These are phyloP conservation scores for Fraxinus anomala DNA, from an alignment of 257 asterid genomes.

Conservation along the genomic window DNA sequence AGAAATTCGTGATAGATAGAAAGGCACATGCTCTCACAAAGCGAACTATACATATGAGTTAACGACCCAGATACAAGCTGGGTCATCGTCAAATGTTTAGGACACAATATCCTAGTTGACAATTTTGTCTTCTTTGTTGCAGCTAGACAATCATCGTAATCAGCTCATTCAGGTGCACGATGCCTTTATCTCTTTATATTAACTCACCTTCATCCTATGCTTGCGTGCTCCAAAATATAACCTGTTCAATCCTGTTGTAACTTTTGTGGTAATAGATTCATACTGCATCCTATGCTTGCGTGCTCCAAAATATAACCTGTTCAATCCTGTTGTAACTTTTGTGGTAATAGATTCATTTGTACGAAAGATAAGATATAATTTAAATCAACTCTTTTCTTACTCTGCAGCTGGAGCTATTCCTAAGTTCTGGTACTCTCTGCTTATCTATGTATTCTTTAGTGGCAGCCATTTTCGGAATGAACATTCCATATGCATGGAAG, in stretches of 20 bases:
- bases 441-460: slow-evolving; percentile 66
- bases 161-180: slow-evolving; percentile 82
- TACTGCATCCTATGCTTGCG: not conserved
- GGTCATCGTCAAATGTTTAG: not conserved
- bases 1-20: too few relatives aligned
- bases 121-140: slow-evolving; percentile 32
- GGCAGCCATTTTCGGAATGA: slow-evolving; percentile 95
- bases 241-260: not conserved
- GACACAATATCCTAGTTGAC: not conserved
- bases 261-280: not conserved
- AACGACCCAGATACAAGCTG: not conserved
- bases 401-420: slow-evolving; percentile 82
- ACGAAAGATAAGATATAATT: not conserved
- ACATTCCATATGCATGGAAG: slow-evolving; percentile 76
- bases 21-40: too few relatives aligned
- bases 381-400: not conserved
- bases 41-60: too few relatives aligned
- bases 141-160: slow-evolving; percentile 94
- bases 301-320: not conserved
- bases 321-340: not conserved
- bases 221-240: not conserved
- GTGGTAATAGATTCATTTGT: not conserved
- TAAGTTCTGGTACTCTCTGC: slow-evolving; percentile 80
- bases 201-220: not conserved
- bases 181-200: not conserved